Evolutionary conservation across 306 rosid species (phyloP).

Genomic region (Vachellia collinsii): DNA sequence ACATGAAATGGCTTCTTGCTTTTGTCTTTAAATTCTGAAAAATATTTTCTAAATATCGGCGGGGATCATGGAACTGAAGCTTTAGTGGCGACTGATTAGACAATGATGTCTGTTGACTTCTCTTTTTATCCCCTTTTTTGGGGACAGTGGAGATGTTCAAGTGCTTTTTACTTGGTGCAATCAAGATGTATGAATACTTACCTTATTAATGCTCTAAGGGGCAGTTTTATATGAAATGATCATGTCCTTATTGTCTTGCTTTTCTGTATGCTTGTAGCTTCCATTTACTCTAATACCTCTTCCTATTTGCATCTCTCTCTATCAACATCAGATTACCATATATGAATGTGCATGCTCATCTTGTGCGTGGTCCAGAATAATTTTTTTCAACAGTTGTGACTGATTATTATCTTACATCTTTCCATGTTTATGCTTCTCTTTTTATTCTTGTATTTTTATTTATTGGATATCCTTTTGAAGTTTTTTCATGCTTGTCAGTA

Average conservation of each 20-base stretch:
- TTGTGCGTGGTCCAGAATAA: not conserved
- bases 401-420: not conserved
- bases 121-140: not conserved
- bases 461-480: slow-evolving; percentile 3
- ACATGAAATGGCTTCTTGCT: not conserved
- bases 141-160: not conserved
- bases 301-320: not conserved
- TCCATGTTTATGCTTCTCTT: not conserved
- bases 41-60: not conserved
- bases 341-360: not conserved
- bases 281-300: not conserved
- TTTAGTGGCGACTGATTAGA: not conserved
- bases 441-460: not conserved
- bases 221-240: not conserved
- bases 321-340: not conserved
- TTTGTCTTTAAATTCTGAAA: not conserved
- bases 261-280: slow-evolving; percentile 1
- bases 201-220: not conserved
- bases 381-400: not conserved
- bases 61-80: slow-evolving; percentile 4
- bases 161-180: not conserved
- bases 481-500: not conserved
- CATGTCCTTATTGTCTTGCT: not conserved
- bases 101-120: not conserved
- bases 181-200: not conserved